Evolutionary conservation across 495 filamentous ascomycete species (phyloP), one percentile per base, ranked within the genome.

Genomic region (Penicillium soppii): DNA sequence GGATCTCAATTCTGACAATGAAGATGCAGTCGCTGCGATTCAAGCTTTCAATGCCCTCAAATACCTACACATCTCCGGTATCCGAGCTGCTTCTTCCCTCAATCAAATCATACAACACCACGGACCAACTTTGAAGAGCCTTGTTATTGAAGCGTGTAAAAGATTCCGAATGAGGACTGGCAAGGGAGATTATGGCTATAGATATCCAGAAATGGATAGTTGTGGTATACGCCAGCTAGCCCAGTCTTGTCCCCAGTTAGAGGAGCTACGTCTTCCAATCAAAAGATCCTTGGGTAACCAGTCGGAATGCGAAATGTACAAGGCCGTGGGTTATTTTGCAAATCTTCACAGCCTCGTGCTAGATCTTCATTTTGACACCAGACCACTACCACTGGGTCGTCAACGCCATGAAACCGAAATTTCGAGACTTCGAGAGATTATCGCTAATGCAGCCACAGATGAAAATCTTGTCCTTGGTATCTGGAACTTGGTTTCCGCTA

Each of bases 81-180:
- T 59, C 26, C 48, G 46, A 19, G 38, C 12, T 2, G 12, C 26
- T 10, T 9, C 15, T 4, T 41, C 15, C 16, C 27, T 61, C 4
- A 16, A 37, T 19, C 10, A 21, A 4, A 54, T 62, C 2, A n/a
- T 52, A 8, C 33, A 50, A 37, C 30, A 38, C 1, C 55, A 62
- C 21, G 49, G 59, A 1, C 16, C 17, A 9, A 40, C 59, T 20
- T 35, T 58, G n/a, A 43, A 50, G 19, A 54, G 54, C 1, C 27
- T 62, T 16, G 40, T 41, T 3, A 15, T 61, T 20, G 39, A 36
- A 16, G 39, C 44, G 7, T 49, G 3, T 33, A 39, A 4, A 2
- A 0, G 10, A 20, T 0, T n/a, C n/a, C 20, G 3, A 2, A 20
- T 0, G 13, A 21, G 10, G 13, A 26, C 15, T 2, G 3, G 8